A percentile compares a stretch with the other conserved stretches of the same genome.
These are phyloP conservation scores for Trichoderma gracile DNA, from an alignment of 2,329 filamentous ascomycete species.

Conservation along the genomic window DNA sequence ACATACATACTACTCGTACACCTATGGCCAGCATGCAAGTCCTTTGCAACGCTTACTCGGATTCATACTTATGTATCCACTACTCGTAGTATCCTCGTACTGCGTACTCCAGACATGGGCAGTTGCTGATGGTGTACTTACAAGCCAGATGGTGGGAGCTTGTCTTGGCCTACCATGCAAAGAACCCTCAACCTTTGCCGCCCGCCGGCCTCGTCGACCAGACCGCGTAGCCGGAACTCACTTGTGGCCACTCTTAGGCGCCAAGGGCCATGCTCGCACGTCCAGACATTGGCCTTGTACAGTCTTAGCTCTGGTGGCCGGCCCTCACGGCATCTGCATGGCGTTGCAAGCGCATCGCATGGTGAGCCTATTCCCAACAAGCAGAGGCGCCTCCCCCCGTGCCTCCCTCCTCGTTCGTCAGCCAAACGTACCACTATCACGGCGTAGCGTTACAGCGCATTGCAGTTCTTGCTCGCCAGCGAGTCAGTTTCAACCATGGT, in stretches of 20 bases:
- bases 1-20: too few relatives aligned
- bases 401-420: constrained; percentile 5
- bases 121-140: constrained; percentile 17
- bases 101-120: neutral
- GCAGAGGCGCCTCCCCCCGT: neutral
- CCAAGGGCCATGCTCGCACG: constrained; percentile 7
- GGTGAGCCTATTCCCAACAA: constrained; percentile 21
- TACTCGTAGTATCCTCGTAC: neutral
- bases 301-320: neutral
- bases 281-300: constrained; percentile 6
- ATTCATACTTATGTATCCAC: neutral
- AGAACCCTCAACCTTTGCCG: constrained; percentile 7
- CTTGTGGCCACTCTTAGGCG: constrained; percentile 7
- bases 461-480: constrained; percentile 23
- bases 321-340: constrained; percentile 20
- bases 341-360: constrained; percentile 5
- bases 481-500: constrained; percentile 22
- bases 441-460: constrained; percentile 20
- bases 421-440: constrained; percentile 20
- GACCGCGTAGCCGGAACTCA: constrained; percentile 18
- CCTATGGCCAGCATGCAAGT: constrained; percentile 3
- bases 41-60: constrained; percentile 12
- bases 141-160: constrained; percentile 11
- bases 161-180: constrained; percentile 1
- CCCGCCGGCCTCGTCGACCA: constrained; percentile 8